phyloP scores from a whole-genome alignment of 2,329 filamentous ascomycete genomes.

The Aspergillus latus region DNA sequence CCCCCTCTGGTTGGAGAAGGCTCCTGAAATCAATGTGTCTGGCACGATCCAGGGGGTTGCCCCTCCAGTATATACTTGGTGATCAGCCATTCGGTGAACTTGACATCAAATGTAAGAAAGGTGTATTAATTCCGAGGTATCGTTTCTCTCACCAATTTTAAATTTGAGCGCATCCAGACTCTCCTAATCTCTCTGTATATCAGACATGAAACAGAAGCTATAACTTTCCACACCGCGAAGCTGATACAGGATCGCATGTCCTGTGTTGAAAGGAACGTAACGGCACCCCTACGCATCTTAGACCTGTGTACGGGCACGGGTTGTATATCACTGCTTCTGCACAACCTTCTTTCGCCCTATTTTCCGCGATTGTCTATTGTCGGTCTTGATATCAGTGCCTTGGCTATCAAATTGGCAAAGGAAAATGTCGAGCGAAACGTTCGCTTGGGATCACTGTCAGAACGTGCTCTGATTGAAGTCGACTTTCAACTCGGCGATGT shows the following conservation, averaged over 20 bases:
- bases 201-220: constrained; percentile 69
- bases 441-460: constrained; percentile 25
- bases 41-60: constrained; percentile 61
- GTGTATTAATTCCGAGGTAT: constrained; percentile 79
- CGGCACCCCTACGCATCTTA: constrained; percentile 58
- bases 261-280: background rate
- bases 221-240: constrained; percentile 57
- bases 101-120: constrained; percentile 71
- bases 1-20: constrained; percentile 27
- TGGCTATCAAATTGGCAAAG: constrained; percentile 64
- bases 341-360: constrained; percentile 55
- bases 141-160: background rate
- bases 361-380: constrained; percentile 52
- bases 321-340: constrained; percentile 79
- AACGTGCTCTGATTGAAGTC: constrained; percentile 36
- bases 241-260: constrained; percentile 35
- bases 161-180: background rate
- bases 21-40: constrained; percentile 40
- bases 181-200: background rate
- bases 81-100: constrained; percentile 83
- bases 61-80: constrained; percentile 86
- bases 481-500: constrained; percentile 51
- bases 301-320: constrained; percentile 91
- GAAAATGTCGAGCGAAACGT: constrained; percentile 62
- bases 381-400: constrained; percentile 71